Evolutionary conservation across 2,329 filamentous ascomycete genomes (phyloP), one percentile per base, ranked within the genome.

Genomic region (Metarhizium robertsii): DNA sequence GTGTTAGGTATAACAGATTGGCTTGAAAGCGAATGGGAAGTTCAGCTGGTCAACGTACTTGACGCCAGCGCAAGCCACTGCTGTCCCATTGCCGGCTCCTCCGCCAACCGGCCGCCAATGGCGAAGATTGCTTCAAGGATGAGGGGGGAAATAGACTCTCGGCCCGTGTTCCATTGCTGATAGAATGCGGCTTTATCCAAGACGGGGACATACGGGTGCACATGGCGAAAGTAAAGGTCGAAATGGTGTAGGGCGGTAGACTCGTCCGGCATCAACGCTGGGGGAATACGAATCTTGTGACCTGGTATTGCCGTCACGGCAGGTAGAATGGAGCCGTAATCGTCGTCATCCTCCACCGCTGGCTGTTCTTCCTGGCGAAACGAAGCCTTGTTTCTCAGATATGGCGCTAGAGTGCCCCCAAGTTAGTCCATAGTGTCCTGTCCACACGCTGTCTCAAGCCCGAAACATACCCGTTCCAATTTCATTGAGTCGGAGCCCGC

Each of bases 61-160:
- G 89, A 88, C 56, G 91, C 92, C 59, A 97, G 79, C 34, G 90
- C 90, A 51, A 97, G 81, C 94, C 94, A 97, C 70, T 94, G 91
- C 61, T 92, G 88, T 11, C 90, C 91, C 70, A 94, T 85, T 0
- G 87, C 81, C 4, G 89, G 86, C 61, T 95, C 89, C 60, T 94
- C 90, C 1, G 91, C 85, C 59, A 96, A 79, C 42, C 90, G 81
- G 8, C 89, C 89, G 4, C 90, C 87, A 66, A 95, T 94, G 13
- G 92, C 90, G 69, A 97, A 95, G 18, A 97, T 84, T 6, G 90
- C 90, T 69, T 96, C 92, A 1, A 97, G 75, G 55, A 97, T 79
- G 36, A 97, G 75, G 0, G 92, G 92, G 0, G 94, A 96, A 34
- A 97, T 91, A 0, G 87, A 83, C n/a, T 87, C 81, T 57, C 89